Conservation (phyloP, 164 flowering plant species). For the Tinospora cordifolia region DNA sequence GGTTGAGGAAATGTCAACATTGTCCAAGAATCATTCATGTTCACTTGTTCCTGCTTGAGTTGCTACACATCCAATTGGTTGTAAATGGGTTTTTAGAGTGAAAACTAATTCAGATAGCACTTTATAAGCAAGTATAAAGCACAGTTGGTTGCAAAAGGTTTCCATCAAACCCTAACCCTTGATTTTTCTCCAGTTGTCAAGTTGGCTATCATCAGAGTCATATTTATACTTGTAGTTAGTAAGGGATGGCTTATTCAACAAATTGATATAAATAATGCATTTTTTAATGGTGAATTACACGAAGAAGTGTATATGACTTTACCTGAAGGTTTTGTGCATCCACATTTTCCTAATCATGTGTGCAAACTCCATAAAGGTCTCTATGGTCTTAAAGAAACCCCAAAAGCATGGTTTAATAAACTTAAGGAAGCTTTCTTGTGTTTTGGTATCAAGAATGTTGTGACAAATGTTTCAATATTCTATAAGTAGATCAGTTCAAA, state of each 20-base stretch:
- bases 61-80: not conserved
- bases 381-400: not conserved
- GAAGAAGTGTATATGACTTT: not conserved
- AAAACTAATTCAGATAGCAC: not conserved
- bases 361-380: not conserved
- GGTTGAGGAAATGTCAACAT: not conserved
- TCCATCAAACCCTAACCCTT: not conserved
- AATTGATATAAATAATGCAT: not conserved
- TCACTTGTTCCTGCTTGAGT: not conserved
- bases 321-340: not conserved
- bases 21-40: not conserved
- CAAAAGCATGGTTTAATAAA: not conserved
- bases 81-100: not conserved
- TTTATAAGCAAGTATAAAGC: too few species aligned
- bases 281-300: not conserved
- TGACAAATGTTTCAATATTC: not conserved
- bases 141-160: too few species aligned
- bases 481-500: not conserved
- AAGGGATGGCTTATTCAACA: not conserved
- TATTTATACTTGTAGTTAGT: not conserved
- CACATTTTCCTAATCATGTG: not conserved
- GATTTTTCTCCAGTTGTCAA: not conserved
- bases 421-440: not conserved
- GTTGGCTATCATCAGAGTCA: not conserved
- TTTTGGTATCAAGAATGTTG: not conserved